These are phyloP conservation scores for Circinella minor DNA, from an alignment of 371 early-diverging fungal genomes.

Conservation along the genomic window DNA sequence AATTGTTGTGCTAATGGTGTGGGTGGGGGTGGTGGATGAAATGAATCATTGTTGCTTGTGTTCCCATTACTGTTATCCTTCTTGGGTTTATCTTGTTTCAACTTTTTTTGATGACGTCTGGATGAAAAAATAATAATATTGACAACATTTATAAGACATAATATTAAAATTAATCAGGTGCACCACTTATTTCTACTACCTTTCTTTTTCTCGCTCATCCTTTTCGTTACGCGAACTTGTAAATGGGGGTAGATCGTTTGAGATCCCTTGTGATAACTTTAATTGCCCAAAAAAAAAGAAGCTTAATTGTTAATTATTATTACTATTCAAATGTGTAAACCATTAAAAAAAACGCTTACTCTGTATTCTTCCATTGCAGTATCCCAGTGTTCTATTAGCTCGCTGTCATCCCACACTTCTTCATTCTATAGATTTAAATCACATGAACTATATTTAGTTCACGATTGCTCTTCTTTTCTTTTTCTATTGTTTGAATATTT, in stretches of 20 bases:
- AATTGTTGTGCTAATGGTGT: too few species aligned
- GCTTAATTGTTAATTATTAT: too few species aligned
- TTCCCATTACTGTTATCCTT: background rate
- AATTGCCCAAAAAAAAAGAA: background rate
- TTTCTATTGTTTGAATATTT: background rate
- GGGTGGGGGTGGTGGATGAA: too few species aligned
- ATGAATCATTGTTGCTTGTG: too few species aligned
- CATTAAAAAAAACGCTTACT: constrained; percentile 6
- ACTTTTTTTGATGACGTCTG: background rate
- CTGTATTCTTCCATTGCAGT: constrained; percentile 55
- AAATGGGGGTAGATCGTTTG: too few species aligned
- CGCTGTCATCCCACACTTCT: constrained; percentile 67
- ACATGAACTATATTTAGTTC: too few species aligned
- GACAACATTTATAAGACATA: background rate
- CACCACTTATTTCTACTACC: too few species aligned
- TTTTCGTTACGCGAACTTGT: too few species aligned
- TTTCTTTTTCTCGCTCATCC: too few species aligned
- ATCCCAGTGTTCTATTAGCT: constrained; percentile 67
- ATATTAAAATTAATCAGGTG: too few species aligned
- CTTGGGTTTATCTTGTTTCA: background rate
- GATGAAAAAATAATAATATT: background rate
- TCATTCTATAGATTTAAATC: constrained; percentile 15
- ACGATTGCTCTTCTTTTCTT: background rate
- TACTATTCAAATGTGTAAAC: too few species aligned
- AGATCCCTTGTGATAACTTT: background rate